Evolutionary conservation across 495 filamentous ascomycete species (phyloP), one percentile per base, ranked within the genome.

Genomic region (Aspergillus sparsus): DNA sequence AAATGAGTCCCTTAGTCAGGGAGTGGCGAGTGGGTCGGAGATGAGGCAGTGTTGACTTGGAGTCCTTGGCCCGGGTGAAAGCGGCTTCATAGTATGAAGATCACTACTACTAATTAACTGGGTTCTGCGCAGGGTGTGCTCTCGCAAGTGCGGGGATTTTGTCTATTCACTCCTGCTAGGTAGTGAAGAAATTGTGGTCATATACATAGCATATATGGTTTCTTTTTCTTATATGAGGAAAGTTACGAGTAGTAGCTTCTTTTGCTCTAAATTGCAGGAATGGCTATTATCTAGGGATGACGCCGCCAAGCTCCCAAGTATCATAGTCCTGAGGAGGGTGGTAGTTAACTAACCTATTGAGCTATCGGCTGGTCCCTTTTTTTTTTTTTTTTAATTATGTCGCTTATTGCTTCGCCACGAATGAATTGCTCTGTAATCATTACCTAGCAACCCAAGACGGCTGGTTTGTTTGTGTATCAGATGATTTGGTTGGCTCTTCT

Each of bases 331-430:
- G 37, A 41, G 11, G n/a, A 11, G 7, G 37, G 13, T 41, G 37
- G n/a, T 3, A 41, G 37, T 41, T 16, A 46, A 8, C 15, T 13
- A 13, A 16, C 2, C 18, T 16, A n/a, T 16, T 15, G 12, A 16
- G 13, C 7, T 15, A 46, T 16, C 11, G 15, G 15, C n/a, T 4
- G 42, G 7, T 8, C 13, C 42, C 42, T 16, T 8, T 8, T 46
- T 46, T 1, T 6, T 8, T 16, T 15, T 15, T 46, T 3, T 16
- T 46, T 16, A 46, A 46, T 46, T 8, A 46, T 46, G 42, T 46
- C 42, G 42, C 42, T 8, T 46, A 16, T 13, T 46, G 42, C 42
- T 46, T 46, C 42, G 42, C 42, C 42, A 46, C 42, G n/a, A 16
- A 7, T 46, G 21, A 27, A 27, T 27, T 27, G 21, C 21, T 27